Conservation (phyloP, 768 basidiomycete genomes). For the Pleurotus platypus region DNA sequence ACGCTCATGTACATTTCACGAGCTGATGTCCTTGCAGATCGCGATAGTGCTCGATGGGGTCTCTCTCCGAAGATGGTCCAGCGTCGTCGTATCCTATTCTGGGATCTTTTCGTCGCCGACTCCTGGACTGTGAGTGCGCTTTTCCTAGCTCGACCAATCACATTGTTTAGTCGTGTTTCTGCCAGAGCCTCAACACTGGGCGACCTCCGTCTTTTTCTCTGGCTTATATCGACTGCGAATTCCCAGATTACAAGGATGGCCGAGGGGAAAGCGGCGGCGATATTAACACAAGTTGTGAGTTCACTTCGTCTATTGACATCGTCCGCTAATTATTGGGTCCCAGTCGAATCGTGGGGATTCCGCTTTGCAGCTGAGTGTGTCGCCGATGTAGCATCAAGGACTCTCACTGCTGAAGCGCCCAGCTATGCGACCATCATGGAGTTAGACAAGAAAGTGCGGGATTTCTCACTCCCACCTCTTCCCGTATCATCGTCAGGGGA, state of each 20-base stretch:
- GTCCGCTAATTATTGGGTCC: too few species aligned
- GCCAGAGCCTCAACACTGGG: conserved; percentile 64
- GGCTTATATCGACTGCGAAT: conserved; percentile 64
- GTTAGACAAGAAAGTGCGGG: conserved; percentile 63
- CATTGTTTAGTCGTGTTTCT: background rate
- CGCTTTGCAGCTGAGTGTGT: conserved; percentile 66
- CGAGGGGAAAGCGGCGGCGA: conserved; percentile 26
- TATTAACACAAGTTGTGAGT: conserved; percentile 10
- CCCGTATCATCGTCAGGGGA: conserved; percentile 30
- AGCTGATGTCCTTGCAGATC: conserved; percentile 34
- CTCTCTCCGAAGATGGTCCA: conserved; percentile 61
- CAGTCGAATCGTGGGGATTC: conserved; percentile 60
- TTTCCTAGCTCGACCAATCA: background rate
- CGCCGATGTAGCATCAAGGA: conserved; percentile 57
- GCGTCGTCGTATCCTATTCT: conserved; percentile 66
- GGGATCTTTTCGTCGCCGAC: conserved; percentile 75
- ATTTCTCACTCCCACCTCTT: conserved; percentile 55
- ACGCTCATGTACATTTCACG: background rate
- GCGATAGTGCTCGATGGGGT: conserved; percentile 64
- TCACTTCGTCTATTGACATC: background rate
- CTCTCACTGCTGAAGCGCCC: conserved; percentile 62
- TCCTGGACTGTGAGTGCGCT: conserved; percentile 53
- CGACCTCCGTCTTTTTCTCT: conserved; percentile 67
- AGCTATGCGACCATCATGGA: conserved; percentile 64
- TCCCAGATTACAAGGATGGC: conserved; percentile 39